Evolutionary conservation across 2,329 filamentous ascomycete species (phyloP).

Genomic region (Pyrenophora graminea): DNA sequence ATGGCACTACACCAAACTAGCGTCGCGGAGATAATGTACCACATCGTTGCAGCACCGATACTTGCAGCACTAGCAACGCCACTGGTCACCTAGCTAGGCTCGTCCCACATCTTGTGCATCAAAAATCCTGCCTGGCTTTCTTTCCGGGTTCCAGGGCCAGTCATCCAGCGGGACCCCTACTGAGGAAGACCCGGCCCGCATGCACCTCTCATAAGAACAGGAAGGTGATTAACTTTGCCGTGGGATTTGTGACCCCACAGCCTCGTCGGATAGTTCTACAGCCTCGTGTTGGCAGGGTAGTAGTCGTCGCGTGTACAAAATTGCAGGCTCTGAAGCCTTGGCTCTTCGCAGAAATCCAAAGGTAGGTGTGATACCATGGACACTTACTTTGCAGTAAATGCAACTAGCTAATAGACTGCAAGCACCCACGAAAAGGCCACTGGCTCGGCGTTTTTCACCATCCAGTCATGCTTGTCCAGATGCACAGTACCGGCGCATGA

Average conservation of each 20-base stretch:
- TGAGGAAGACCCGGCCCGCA: background rate
- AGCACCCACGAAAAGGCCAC: background rate
- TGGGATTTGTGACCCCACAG: background rate
- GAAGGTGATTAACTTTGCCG: background rate
- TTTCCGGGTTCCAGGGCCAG: background rate
- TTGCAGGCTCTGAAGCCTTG: background rate
- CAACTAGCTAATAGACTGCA: background rate
- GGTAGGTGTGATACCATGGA: no score
- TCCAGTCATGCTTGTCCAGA: background rate
- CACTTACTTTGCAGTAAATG: no score
- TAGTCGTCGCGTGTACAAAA: background rate
- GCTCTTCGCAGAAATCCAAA: no score
- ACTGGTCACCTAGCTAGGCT: background rate
- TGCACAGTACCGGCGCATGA: background rate
- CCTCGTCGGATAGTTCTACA: no score
- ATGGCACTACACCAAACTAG: constrained; percentile 1
- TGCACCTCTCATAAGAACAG: background rate
- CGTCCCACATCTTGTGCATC: background rate
- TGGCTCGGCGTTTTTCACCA: background rate
- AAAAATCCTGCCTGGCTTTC: background rate
- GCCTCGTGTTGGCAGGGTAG: constrained; percentile 4
- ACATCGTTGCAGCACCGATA: background rate
- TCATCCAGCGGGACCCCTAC: background rate
- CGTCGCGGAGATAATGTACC: constrained; percentile 5
- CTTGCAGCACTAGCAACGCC: background rate